Evolutionary conservation across 441 rosid genomes (phyloP), one percentile per base, ranked within the genome.

Genomic region (Jatropha multifida): DNA sequence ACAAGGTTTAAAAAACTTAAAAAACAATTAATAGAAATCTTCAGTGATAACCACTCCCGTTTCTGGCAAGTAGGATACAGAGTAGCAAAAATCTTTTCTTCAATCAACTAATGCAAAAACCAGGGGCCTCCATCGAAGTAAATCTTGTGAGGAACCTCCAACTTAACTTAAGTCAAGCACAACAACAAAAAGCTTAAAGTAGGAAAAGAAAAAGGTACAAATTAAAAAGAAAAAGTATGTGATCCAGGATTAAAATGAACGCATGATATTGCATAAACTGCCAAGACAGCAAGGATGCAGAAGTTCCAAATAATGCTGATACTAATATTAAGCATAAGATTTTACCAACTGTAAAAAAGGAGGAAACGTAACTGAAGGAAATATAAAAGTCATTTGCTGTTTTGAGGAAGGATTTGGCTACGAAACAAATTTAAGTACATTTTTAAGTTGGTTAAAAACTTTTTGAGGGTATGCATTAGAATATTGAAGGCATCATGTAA

Each of bases 41-140:
- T 67, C 58, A 42, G 68, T 18, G 58, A 62, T 42, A 62, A 73
- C 52, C 58, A 79, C 51, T 67, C 66, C 67, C 48, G n/a, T 66
- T 42, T 74, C 74, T 73, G 74, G 68, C 76, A 85, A 68, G 83
- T 77, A 89, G 94, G 92, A 89, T 87, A 92, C 91, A 80, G 74
- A 71, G 78, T 74, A 80, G 87, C 77, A 74, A 83, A 75, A 68
- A 55, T 85, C 81, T 73, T 68, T 76, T 72, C 87, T 80, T 86
- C 85, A 83, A 77, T 75, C 68, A 74, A 84, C 76, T 84, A 80
- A 81, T 79, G 80, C 79, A 85, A 83, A 81, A 81, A 76, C 80
- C 88, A 83, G 74, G 89, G 86, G 81, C 85, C 84, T 82, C 90
- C 90, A 87, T 46, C 63, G 68, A 83, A 79, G 83, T 81, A 83